A percentile compares a stretch with the other conserved stretches of the same genome.
These are phyloP conservation scores for Aegilops umbellulata DNA, from an alignment of 176 grass and related monocot genomes.

Conservation along the genomic window DNA sequence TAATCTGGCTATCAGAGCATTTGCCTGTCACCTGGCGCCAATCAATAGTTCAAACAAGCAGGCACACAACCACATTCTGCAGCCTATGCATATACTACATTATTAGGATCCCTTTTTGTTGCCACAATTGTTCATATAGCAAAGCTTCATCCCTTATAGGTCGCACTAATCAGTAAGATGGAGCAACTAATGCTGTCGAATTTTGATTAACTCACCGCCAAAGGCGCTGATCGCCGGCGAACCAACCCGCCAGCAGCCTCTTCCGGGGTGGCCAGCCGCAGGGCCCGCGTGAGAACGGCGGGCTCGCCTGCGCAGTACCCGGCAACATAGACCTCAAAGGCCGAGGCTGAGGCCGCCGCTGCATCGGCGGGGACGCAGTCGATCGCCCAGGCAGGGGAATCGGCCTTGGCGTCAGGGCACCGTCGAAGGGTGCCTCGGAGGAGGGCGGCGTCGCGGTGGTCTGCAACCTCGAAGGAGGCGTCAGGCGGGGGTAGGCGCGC, in stretches of 20 bases:
- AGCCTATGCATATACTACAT: background rate
- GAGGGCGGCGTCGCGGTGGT: constrained; percentile 59
- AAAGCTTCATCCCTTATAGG: background rate
- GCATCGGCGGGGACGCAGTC: constrained; percentile 52
- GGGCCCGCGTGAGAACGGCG: constrained; percentile 58
- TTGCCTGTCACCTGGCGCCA: background rate
- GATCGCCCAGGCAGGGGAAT: constrained; percentile 59
- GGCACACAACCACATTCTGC: background rate
- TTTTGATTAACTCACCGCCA: constrained; percentile 16
- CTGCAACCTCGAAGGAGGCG: constrained; percentile 63
- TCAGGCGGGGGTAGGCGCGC: constrained; percentile 45
- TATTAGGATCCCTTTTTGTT: background rate
- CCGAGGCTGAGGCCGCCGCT: constrained; percentile 45
- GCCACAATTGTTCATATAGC: background rate
- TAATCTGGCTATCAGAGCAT: background rate
- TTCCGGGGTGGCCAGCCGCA: constrained; percentile 53
- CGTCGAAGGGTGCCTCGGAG: constrained; percentile 55
- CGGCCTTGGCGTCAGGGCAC: constrained; percentile 29
- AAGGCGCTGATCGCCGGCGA: background rate
- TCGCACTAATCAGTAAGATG: background rate
- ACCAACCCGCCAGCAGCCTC: constrained; percentile 34
- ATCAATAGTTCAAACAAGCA: background rate
- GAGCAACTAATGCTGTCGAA: background rate
- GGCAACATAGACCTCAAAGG: constrained; percentile 76
- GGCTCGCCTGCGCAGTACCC: constrained; percentile 70